Evolutionary conservation across 306 rosid species (phyloP).

Genomic region (Glycine soja): DNA sequence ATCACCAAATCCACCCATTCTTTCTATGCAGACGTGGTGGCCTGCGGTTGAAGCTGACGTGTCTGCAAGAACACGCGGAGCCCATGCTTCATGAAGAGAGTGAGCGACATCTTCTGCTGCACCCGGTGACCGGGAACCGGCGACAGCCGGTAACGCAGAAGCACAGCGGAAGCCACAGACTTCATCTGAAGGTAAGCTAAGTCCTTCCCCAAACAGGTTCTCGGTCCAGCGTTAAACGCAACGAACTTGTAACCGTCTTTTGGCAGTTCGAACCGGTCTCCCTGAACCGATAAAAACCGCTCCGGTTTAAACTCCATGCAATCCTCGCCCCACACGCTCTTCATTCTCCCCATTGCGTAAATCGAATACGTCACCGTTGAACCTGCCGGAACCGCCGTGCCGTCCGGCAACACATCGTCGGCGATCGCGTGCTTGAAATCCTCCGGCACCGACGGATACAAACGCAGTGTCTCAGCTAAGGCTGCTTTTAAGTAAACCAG

Average conservation of each 20-base stretch:
- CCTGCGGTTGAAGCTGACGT: constrained; percentile 60
- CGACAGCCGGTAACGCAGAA: constrained; percentile 74
- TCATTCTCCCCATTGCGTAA: constrained; percentile 88
- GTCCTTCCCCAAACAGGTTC: constrained; percentile 93
- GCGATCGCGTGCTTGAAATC: constrained; percentile 75
- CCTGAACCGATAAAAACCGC: constrained; percentile 70
- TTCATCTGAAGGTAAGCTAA: constrained; percentile 96
- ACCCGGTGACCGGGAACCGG: constrained; percentile 83
- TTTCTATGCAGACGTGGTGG: constrained; percentile 22
- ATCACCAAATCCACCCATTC: constrained; percentile 38
- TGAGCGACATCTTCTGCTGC: constrained; percentile 93
- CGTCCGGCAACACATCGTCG: constrained; percentile 88
- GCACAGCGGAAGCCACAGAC: constrained; percentile 88
- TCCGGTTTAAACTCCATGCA: constrained; percentile 95
- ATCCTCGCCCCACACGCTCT: constrained; percentile 92
- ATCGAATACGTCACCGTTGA: constrained; percentile 95
- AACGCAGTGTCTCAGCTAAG: constrained; percentile 77
- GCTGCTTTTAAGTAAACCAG: constrained; percentile 86
- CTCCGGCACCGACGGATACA: constrained; percentile 90
- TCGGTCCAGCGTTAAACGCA: constrained; percentile 96
- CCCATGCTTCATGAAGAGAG: constrained; percentile 88
- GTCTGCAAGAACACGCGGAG: constrained; percentile 71
- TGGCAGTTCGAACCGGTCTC: constrained; percentile 73
- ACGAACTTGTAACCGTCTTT: constrained; percentile 77
- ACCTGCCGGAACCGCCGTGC: constrained; percentile 83